Evolutionary conservation across 495 filamentous ascomycete species (phyloP), one percentile per base, ranked within the genome.

Genomic region (Penicillium roqueforti): DNA sequence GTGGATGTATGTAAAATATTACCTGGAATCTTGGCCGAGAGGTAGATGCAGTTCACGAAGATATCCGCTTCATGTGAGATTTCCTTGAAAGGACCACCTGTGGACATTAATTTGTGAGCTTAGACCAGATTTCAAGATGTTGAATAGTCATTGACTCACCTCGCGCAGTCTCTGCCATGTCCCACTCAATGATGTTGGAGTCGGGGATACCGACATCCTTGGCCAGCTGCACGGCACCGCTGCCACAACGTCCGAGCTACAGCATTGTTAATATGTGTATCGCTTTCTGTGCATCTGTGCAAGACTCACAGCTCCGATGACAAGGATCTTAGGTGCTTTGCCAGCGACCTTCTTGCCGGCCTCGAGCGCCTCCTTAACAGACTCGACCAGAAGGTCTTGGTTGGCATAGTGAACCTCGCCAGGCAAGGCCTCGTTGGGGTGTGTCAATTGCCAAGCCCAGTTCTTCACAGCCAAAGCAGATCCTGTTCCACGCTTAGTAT

Each of bases 41-140:
- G 82, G 71, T 96, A 96, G 60, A 96, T 92, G 79, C 89, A 95
- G 78, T 95, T 96, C 68, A 96, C 77, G 68, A 95, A 93, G 61
- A 95, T 90, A 47, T 80, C 74, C 8, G 65, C 61, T 54, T 74
- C 58, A 62, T 91, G 86, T 52, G 87, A 75, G 66, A 97, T 93
- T 73, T 97, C 92, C 59, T 77, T 69, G 77, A 95, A 97, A 22
- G 92, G 92, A 13, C 92, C 92, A 26, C 88, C 72, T 67, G 64
- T 0, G 36, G 22, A 50, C 2, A 31, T 46, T 39, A 45, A 40
- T 36, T 20, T 32, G 9, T 31, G 1, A 19, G 6, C 20, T 26
- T 32, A 10, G 14, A 16, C 9, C 11, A 19, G 16, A 6, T 5
- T 18, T 18, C 4, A 26, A 28, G 11, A 11, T 8, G 0, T 29